Conservation (phyloP, 2,329 filamentous ascomycete species). For the Talaromyces albobiverticillius region DNA sequence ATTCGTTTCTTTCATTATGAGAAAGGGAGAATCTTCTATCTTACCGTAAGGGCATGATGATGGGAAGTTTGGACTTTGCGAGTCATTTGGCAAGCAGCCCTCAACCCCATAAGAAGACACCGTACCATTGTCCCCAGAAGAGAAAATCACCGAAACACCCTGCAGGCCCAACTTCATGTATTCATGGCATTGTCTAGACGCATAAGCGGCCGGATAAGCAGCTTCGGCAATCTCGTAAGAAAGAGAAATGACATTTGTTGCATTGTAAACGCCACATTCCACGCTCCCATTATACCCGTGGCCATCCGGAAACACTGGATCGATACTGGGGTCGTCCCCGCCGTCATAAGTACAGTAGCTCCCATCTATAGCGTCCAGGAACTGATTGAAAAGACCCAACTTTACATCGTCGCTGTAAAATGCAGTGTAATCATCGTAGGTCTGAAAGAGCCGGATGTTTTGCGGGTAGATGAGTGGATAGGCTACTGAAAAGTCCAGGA, state of each 20-base stretch:
- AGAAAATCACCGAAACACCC: constrained; percentile 30
- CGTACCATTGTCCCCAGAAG: constrained; percentile 27
- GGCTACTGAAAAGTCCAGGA: constrained; percentile 2
- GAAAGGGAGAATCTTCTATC: no score
- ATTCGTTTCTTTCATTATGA: no score
- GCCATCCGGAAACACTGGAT: constrained; percentile 2
- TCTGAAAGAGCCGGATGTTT: constrained; percentile 2
- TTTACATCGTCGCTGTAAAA: no score
- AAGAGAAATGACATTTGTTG: constrained; percentile 3
- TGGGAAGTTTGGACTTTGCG: constrained; percentile 44
- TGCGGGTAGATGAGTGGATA: constrained; percentile 8
- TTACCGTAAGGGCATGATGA: constrained; percentile 48
- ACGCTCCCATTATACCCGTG: neutral
- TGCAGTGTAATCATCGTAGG: constrained; percentile 1
- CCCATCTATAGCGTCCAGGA: constrained; percentile 9
- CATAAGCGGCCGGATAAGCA: neutral
- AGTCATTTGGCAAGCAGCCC: neutral
- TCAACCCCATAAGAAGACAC: constrained; percentile 13
- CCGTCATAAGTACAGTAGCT: constrained; percentile 10
- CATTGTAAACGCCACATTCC: constrained; percentile 3
- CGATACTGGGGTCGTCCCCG: constrained; percentile 6
- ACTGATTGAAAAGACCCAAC: constrained; percentile 3
- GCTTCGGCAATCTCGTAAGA: constrained; percentile 7
- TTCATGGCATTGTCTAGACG: constrained; percentile 1
- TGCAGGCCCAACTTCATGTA: constrained; percentile 36